These are phyloP conservation scores for Aspergillus sp. DNA, from an alignment of 2,329 filamentous ascomycete genomes.

Conservation along the genomic window DNA sequence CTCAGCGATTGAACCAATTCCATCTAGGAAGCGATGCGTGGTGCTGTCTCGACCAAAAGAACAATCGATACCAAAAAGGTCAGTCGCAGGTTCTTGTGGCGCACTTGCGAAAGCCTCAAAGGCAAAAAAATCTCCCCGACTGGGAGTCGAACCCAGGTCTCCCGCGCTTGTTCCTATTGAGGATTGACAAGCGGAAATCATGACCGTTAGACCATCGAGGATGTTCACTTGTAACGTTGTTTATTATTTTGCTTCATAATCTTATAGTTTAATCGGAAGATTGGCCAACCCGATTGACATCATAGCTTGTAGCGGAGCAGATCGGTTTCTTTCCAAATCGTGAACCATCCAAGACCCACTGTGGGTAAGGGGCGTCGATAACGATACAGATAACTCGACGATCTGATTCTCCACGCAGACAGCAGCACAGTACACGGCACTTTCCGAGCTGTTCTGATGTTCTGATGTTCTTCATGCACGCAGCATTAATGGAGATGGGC, in stretches of 20 bases:
- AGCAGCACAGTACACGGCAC: neutral
- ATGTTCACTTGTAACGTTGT: neutral
- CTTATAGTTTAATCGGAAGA: neutral
- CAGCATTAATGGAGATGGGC: neutral
- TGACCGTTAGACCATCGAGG: conserved; percentile 12
- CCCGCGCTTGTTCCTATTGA: conserved; percentile 8
- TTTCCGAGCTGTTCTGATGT: neutral
- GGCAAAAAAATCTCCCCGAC: conserved; percentile 5
- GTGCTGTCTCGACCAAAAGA: no score
- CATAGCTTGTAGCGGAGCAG: neutral
- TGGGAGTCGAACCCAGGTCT: conserved; percentile 12
- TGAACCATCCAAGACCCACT: neutral
- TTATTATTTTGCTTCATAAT: neutral
- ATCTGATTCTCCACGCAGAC: neutral
- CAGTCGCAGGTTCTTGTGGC: no score
- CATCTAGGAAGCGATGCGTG: no score
- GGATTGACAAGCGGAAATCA: conserved; percentile 13
- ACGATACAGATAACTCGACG: neutral
- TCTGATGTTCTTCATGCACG: neutral
- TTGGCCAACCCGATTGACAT: neutral
- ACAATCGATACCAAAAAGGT: neutral
- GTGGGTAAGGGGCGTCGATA: neutral
- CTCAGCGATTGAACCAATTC: no score
- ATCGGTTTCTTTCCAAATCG: neutral
- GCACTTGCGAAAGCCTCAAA: no score